Percentiles rank a stretch among this genome's conserved stretches.
Conservation (phyloP, 2,329 filamentous ascomycete genomes). For the Aspergillus sp. region DNA sequence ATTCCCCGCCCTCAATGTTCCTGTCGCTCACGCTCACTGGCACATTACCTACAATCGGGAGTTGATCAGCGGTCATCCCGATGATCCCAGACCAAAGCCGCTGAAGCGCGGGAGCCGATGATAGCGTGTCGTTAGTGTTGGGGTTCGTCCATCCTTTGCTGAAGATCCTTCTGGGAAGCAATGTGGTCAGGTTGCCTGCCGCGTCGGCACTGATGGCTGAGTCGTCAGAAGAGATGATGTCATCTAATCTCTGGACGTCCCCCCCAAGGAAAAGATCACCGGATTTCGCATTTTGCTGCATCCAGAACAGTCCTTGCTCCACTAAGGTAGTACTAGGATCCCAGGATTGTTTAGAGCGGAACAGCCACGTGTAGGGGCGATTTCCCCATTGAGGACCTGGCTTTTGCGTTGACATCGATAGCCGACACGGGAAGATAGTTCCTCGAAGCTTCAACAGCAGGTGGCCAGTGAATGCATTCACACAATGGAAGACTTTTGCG, state of each 20-base stretch:
- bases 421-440: constrained; percentile 29
- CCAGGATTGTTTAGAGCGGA: neutral
- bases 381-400: constrained; percentile 10
- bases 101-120: constrained; percentile 28
- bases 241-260: constrained; percentile 11
- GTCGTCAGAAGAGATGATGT: constrained; percentile 12
- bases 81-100: constrained; percentile 57
- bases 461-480: constrained; percentile 51
- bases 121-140: neutral
- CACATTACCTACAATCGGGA: constrained; percentile 51
- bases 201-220: constrained; percentile 5
- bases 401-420: constrained; percentile 36
- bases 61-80: constrained; percentile 53
- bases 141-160: neutral
- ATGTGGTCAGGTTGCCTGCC: neutral
- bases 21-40: constrained; percentile 12
- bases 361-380: neutral
- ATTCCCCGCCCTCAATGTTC: constrained; percentile 18
- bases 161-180: constrained; percentile 25
- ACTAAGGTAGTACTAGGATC: neutral
- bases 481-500: constrained; percentile 54
- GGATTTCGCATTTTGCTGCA: constrained; percentile 17
- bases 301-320: constrained; percentile 14
- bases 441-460: constrained; percentile 45
- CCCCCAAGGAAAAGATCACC: constrained; percentile 18